These are phyloP conservation scores for Botryotinia narcissicola DNA, from an alignment of 2,329 filamentous ascomycete species.

Conservation along the genomic window DNA sequence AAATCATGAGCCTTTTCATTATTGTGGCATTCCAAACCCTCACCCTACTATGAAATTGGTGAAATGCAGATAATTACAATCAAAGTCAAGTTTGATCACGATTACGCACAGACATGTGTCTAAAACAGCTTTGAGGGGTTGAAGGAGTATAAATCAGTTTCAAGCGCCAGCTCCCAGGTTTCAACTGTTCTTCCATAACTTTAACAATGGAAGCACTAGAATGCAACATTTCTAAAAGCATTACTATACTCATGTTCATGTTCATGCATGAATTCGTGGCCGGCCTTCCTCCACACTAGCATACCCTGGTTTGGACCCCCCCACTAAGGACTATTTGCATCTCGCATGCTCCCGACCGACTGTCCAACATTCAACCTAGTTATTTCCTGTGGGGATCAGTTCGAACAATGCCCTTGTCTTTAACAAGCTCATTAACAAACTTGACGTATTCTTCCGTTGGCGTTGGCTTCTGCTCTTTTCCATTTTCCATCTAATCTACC, in stretches of 20 bases:
- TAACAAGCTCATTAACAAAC: slow-evolving; percentile 30
- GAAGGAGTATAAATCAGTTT: slow-evolving; percentile 39
- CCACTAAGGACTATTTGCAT: slow-evolving; percentile 38
- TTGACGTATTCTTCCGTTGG: slow-evolving; percentile 37
- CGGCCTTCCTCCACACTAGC: slow-evolving; percentile 33
- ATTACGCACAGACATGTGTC: slow-evolving; percentile 37
- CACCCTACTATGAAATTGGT: not conserved
- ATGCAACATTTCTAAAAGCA: slow-evolving; percentile 26
- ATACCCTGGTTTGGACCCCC: slow-evolving; percentile 32
- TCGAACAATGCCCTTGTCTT: slow-evolving; percentile 37
- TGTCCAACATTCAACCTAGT: slow-evolving; percentile 35
- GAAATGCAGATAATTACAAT: slow-evolving; percentile 20
- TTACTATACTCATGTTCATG: slow-evolving; percentile 32
- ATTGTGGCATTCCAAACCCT: not conserved
- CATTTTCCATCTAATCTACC: slow-evolving; percentile 39
- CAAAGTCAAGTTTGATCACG: slow-evolving; percentile 27
- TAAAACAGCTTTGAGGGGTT: slow-evolving; percentile 36
- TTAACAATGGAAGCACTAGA: slow-evolving; percentile 26
- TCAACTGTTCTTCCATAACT: slow-evolving; percentile 34
- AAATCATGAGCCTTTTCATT: not conserved
- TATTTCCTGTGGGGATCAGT: slow-evolving; percentile 35
- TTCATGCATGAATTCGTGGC: slow-evolving; percentile 42
- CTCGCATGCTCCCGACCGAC: slow-evolving; percentile 39
- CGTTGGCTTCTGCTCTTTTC: slow-evolving; percentile 29
- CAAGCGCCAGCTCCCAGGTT: slow-evolving; percentile 35